A percentile compares a stretch with the other conserved stretches of the same genome.
phyloP scores from a whole-genome alignment of 1,139 yeast species.

The Hyphopichia buzzinii region DNA sequence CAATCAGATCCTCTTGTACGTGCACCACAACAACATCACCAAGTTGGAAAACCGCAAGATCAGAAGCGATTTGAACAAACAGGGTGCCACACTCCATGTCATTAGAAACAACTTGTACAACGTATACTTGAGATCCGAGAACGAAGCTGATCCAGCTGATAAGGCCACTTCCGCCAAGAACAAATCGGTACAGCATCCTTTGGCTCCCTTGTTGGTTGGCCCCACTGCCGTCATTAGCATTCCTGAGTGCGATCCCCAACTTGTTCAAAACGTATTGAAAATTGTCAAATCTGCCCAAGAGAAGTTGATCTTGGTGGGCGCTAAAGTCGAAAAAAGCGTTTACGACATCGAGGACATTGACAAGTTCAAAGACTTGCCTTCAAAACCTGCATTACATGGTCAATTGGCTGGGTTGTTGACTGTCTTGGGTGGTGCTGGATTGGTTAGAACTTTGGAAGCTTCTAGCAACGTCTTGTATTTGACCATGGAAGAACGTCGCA shows the following conservation, averaged over 20 bases:
- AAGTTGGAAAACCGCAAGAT: constrained; percentile 64
- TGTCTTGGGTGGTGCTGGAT: constrained; percentile 82
- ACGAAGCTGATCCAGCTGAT: constrained; percentile 74
- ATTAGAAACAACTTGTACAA: constrained; percentile 67
- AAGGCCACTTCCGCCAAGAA: constrained; percentile 48
- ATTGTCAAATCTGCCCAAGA: constrained; percentile 65
- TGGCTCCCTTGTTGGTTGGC: constrained; percentile 68
- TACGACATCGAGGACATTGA: constrained; percentile 55
- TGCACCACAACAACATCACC: constrained; percentile 79
- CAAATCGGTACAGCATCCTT: constrained; percentile 55
- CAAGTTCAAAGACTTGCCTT: constrained; percentile 70
- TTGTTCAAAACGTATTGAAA: constrained; percentile 61
- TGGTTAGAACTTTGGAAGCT: constrained; percentile 76
- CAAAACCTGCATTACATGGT: constrained; percentile 67
- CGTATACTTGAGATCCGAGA: constrained; percentile 71
- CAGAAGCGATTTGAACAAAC: constrained; percentile 58
- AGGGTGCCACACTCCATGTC: constrained; percentile 67
- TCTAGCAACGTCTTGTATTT: constrained; percentile 66
- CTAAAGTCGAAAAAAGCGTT: constrained; percentile 64
- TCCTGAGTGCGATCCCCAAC: constrained; percentile 65
- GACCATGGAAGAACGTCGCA: constrained; percentile 63
- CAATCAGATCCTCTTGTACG: constrained; percentile 67
- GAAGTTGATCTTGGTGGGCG: constrained; percentile 79
- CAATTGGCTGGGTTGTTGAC: constrained; percentile 86
- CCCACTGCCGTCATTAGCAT: constrained; percentile 83